These are phyloP conservation scores for Ceratobasidium sp. DNA, from an alignment of 1,284 basidiomycete genomes.

Conservation along the genomic window DNA sequence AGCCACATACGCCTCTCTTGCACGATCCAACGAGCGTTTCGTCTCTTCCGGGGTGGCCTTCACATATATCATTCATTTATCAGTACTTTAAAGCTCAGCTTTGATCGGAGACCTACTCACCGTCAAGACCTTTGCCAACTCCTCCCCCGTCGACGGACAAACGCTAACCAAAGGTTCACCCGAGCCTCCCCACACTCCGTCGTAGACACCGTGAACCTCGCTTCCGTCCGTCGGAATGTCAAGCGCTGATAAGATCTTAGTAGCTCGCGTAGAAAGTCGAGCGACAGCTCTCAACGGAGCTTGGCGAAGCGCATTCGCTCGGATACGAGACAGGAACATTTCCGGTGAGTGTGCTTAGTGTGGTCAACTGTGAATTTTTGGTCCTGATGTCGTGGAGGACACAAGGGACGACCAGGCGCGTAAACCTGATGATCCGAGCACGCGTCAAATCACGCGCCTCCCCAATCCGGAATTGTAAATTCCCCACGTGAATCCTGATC, in stretches of 20 bases:
- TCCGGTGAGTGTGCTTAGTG: background rate
- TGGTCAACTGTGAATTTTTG: background rate
- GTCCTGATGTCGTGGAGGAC: no score
- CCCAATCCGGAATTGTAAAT: no score
- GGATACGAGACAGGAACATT: slow-evolving; percentile 37
- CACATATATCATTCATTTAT: background rate
- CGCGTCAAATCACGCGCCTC: slow-evolving; percentile 25
- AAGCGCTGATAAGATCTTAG: slow-evolving; percentile 68
- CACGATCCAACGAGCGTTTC: slow-evolving; percentile 67
- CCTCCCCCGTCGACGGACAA: slow-evolving; percentile 82
- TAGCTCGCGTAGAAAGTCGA: slow-evolving; percentile 58
- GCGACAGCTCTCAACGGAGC: slow-evolving; percentile 18
- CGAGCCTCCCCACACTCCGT: slow-evolving; percentile 79
- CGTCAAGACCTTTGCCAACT: slow-evolving; percentile 72
- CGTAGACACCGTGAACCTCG: slow-evolving; percentile 76
- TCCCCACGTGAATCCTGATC: background rate
- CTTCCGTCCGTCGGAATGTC: slow-evolving; percentile 62
- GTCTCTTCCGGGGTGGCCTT: slow-evolving; percentile 77
- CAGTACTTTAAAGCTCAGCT: background rate
- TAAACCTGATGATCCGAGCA: slow-evolving; percentile 13
- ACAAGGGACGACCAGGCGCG: background rate
- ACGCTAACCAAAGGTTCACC: slow-evolving; percentile 73
- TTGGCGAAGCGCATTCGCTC: slow-evolving; percentile 20
- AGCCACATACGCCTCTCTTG: slow-evolving; percentile 73
- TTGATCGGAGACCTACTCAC: slow-evolving; percentile 55